phyloP scores from a whole-genome alignment of 1,139 yeast genomes.

The Suhomyces terraborum region DNA sequence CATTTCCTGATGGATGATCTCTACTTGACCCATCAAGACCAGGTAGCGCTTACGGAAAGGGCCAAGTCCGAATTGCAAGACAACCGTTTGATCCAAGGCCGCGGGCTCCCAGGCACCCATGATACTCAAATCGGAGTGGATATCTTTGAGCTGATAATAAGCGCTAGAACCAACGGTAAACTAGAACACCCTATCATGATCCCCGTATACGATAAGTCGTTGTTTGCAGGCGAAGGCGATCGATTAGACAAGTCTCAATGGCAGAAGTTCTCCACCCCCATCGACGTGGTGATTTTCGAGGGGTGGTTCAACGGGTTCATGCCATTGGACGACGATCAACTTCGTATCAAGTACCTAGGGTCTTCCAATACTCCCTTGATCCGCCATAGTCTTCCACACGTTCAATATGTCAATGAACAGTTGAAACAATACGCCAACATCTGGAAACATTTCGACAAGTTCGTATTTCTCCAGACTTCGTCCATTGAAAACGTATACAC shows the following conservation, averaged over 20 bases:
- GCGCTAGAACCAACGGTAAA: slow-evolving; percentile 7
- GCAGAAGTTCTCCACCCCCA: slow-evolving; percentile 36
- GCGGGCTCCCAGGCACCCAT: slow-evolving; percentile 96
- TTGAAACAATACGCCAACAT: slow-evolving; percentile 52
- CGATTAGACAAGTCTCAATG: slow-evolving; percentile 46
- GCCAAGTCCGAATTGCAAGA: slow-evolving; percentile 25
- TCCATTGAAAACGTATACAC: slow-evolving; percentile 62
- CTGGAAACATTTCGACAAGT: slow-evolving; percentile 61
- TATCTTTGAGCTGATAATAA: slow-evolving; percentile 23
- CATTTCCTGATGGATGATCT: slow-evolving; percentile 85
- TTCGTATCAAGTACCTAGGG: slow-evolving; percentile 27
- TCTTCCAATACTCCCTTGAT: slow-evolving; percentile 24
- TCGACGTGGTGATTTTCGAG: slow-evolving; percentile 75
- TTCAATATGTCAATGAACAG: slow-evolving; percentile 49
- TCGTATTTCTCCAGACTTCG: slow-evolving; percentile 64
- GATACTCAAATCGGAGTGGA: slow-evolving; percentile 53
- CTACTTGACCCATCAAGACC: slow-evolving; percentile 68
- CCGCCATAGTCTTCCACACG: slow-evolving; percentile 28
- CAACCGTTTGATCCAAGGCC: slow-evolving; percentile 65
- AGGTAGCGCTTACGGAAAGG: slow-evolving; percentile 42
- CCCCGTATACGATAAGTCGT: slow-evolving; percentile 81
- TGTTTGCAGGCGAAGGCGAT: slow-evolving; percentile 78
- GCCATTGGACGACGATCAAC: slow-evolving; percentile 35
- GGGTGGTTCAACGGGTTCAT: slow-evolving; percentile 93
- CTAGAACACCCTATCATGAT: slow-evolving; percentile 35